Evolutionary conservation across 2,329 filamentous ascomycete species (phyloP).

Genomic region (Diaporthe humulicola): DNA sequence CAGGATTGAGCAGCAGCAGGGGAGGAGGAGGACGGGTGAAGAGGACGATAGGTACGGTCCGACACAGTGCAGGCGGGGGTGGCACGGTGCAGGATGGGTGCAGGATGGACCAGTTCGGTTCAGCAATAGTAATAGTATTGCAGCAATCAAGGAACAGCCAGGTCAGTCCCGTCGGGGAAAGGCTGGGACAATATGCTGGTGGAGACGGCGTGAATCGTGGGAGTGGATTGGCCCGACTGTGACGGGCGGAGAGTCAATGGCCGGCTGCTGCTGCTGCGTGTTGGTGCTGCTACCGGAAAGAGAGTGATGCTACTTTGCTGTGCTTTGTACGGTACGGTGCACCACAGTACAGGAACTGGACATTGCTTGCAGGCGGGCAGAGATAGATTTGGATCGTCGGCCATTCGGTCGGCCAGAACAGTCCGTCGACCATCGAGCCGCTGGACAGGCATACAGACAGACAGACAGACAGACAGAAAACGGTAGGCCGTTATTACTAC

Average conservation of each 20-base stretch:
- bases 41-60: slow-evolving; percentile 3
- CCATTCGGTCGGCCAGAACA: slow-evolving; percentile 13
- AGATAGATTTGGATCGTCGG: slow-evolving; percentile 23
- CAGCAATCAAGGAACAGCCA: slow-evolving; percentile 29
- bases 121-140: slow-evolving; percentile 26
- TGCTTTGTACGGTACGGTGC: not conserved
- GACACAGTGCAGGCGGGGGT: not conserved
- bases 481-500: not conserved
- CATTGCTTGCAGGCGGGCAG: not conserved
- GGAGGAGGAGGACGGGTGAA: slow-evolving; percentile 12
- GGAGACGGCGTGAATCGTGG: slow-evolving; percentile 27
- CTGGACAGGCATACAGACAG: not conserved
- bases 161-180: slow-evolving; percentile 30
- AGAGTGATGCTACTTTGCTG: not conserved
- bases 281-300: slow-evolving; percentile 10
- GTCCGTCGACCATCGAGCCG: not conserved
- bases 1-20: not conserved
- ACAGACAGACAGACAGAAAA: not conserved
- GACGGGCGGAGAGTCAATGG: slow-evolving; percentile 18
- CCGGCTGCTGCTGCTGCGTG: not conserved
- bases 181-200: slow-evolving; percentile 28
- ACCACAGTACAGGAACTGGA: not conserved
- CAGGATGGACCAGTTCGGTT: slow-evolving; percentile 23
- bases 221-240: slow-evolving; percentile 24
- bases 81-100: slow-evolving; percentile 13